phyloP scores from a whole-genome alignment of 805 yeast species.

The Candida methanosorbosa region DNA sequence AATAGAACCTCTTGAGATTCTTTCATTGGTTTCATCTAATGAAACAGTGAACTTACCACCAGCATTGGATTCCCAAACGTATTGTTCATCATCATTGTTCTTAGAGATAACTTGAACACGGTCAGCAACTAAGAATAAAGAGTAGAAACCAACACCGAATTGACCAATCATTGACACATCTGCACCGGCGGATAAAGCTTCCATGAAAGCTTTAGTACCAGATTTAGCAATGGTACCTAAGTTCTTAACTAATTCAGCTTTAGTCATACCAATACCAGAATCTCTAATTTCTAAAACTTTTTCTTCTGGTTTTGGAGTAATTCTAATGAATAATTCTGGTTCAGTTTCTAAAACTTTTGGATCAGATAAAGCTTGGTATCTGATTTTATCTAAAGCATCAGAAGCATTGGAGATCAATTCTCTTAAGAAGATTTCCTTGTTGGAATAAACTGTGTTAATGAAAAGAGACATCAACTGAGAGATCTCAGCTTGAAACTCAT shows the following conservation, averaged over 20 bases:
- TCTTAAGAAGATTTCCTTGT: conserved; percentile 98
- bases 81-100: conserved; percentile 98
- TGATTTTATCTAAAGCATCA: conserved; percentile 97
- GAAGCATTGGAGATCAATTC: conserved; percentile 98
- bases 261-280: conserved; percentile 99
- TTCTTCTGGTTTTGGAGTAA: conserved; percentile 93
- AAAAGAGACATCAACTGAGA: conserved; percentile 99
- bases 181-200: conserved; percentile 98
- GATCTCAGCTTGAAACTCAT: conserved; percentile 99
- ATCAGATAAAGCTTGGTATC: conserved; percentile 93
- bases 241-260: conserved; percentile 97
- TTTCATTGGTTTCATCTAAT: conserved; percentile 80
- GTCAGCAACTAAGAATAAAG: conserved; percentile 98
- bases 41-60: conserved; percentile 99
- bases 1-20: conserved; percentile 88
- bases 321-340: conserved; percentile 94
- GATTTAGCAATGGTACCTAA: conserved; percentile 99
- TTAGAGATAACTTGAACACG: conserved; percentile 97
- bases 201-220: conserved; percentile 99
- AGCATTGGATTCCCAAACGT: conserved; percentile 99
- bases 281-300: conserved; percentile 96
- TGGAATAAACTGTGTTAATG: conserved; percentile 99
- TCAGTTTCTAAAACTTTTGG: conserved; percentile 88
- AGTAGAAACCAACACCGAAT: conserved; percentile 99
- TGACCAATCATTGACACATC: conserved; percentile 99